These are phyloP conservation scores for Penicillium capsulatum DNA, from an alignment of 2,329 filamentous ascomycete species.

Conservation along the genomic window DNA sequence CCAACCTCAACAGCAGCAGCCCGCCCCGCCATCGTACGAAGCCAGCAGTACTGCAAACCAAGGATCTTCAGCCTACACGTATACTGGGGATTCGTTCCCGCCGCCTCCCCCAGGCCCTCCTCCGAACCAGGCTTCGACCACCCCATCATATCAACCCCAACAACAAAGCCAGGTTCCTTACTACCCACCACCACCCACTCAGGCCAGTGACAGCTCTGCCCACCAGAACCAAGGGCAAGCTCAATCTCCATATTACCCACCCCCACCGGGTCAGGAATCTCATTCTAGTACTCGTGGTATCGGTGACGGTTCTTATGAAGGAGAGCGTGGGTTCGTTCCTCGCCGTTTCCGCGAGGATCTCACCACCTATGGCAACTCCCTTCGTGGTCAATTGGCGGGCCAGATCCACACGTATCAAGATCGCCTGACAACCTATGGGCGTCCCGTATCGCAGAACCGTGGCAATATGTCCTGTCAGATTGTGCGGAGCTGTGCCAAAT, in stretches of 20 bases:
- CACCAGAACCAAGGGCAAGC: constrained; percentile 15
- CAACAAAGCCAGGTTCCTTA: constrained; percentile 13
- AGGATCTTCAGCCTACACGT: constrained; percentile 21
- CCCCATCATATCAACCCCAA: constrained; percentile 14
- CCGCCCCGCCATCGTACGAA: constrained; percentile 7
- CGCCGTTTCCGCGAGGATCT: constrained; percentile 38
- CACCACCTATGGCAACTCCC: constrained; percentile 34
- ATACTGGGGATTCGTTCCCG: constrained; percentile 36
- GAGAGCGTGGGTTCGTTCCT: constrained; percentile 34
- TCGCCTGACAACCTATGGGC: constrained; percentile 26
- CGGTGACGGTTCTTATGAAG: constrained; percentile 35
- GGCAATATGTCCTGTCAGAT: constrained; percentile 41
- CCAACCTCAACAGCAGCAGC: neutral
- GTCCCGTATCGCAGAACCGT: constrained; percentile 22
- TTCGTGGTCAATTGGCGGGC: constrained; percentile 40
- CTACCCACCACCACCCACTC: constrained; percentile 7
- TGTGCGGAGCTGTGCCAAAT: constrained; percentile 82
- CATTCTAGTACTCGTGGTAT: constrained; percentile 34
- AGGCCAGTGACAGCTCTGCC: constrained; percentile 5
- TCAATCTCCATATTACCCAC: constrained; percentile 41
- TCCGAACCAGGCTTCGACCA: constrained; percentile 20
- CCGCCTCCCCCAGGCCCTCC: constrained; percentile 38
- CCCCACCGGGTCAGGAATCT: constrained; percentile 36
- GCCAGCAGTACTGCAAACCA: constrained; percentile 10
- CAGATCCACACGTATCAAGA: constrained; percentile 46